These are phyloP conservation scores for Gliomastix tumulicola DNA, from an alignment of 2,329 filamentous ascomycete species.

Conservation along the genomic window DNA sequence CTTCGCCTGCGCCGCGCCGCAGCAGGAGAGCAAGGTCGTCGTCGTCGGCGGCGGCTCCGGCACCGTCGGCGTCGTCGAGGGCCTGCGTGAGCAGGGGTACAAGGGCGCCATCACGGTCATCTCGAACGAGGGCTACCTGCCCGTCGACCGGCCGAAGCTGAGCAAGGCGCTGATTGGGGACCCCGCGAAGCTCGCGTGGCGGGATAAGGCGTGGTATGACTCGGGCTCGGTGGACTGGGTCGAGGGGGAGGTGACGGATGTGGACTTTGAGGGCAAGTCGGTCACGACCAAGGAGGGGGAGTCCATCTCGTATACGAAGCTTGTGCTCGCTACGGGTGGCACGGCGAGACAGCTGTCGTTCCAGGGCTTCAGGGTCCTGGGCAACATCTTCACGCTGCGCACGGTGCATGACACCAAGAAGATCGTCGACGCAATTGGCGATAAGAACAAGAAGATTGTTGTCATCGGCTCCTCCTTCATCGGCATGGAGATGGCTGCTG, in stretches of 20 bases:
- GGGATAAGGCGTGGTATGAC: slow-evolving; percentile 73
- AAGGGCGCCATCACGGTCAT: slow-evolving; percentile 75
- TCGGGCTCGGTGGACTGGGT: slow-evolving; percentile 50
- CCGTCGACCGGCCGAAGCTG: slow-evolving; percentile 90
- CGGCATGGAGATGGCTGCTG: slow-evolving; percentile 93
- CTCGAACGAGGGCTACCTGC: slow-evolving; percentile 74
- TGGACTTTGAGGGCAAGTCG: slow-evolving; percentile 70
- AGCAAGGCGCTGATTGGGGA: slow-evolving; percentile 90
- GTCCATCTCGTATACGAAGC: slow-evolving; percentile 73
- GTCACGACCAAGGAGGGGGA: slow-evolving; percentile 70
- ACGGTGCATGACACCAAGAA: slow-evolving; percentile 68
- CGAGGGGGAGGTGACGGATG: slow-evolving; percentile 57
- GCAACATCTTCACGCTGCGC: slow-evolving; percentile 82
- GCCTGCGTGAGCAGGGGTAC: slow-evolving; percentile 75
- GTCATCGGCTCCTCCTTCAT: slow-evolving; percentile 93
- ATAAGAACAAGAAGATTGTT: slow-evolving; percentile 86
- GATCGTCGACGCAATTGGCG: slow-evolving; percentile 74
- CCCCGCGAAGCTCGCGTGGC: slow-evolving; percentile 67
- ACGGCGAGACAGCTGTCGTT: slow-evolving; percentile 69
- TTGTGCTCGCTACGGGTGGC: slow-evolving; percentile 86
- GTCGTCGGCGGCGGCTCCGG: slow-evolving; percentile 85
- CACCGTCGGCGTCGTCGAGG: slow-evolving; percentile 73
- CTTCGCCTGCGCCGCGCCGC: slow-evolving; percentile 56
- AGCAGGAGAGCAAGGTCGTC: slow-evolving; percentile 62
- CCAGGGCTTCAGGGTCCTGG: slow-evolving; percentile 76